phyloP scores from a whole-genome alignment of 371 early-diverging fungal species.

The Saksenaea vasiformis region DNA sequence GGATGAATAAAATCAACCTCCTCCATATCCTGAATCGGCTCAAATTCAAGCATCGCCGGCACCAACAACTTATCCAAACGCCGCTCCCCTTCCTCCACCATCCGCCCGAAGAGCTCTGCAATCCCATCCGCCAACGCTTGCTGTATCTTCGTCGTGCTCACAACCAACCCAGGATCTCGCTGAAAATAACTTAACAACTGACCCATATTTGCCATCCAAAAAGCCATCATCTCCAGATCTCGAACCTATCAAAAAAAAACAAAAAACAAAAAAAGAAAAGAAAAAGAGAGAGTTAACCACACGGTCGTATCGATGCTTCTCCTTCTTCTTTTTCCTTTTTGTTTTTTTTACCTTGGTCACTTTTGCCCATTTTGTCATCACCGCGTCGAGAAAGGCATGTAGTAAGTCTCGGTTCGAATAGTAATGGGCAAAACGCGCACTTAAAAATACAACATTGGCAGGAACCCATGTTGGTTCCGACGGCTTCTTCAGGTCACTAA shows the following conservation, averaged over 20 bases:
- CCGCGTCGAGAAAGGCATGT: slow-evolving; percentile 57
- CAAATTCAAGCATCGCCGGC: slow-evolving; percentile 71
- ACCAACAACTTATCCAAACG: slow-evolving; percentile 64
- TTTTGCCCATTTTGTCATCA: slow-evolving; percentile 53
- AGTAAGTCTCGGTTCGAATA: slow-evolving; percentile 68
- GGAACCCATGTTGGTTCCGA: slow-evolving; percentile 63
- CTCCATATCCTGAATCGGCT: slow-evolving; percentile 65
- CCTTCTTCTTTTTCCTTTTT: neutral
- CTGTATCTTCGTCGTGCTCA: slow-evolving; percentile 62
- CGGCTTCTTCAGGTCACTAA: slow-evolving; percentile 55
- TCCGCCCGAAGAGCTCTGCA: slow-evolving; percentile 63
- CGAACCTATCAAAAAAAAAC: neutral
- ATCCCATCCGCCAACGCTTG: slow-evolving; percentile 66
- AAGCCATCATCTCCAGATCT: slow-evolving; percentile 48
- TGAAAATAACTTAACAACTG: slow-evolving; percentile 78
- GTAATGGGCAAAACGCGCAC: slow-evolving; percentile 87
- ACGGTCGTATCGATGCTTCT: too few relatives aligned
- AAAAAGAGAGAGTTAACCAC: too few relatives aligned
- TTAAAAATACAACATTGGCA: slow-evolving; percentile 83
- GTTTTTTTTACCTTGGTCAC: slow-evolving; percentile 49
- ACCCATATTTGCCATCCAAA: slow-evolving; percentile 82
- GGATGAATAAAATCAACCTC: slow-evolving; percentile 61
- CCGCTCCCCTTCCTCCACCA: slow-evolving; percentile 59
- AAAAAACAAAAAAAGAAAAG: too few relatives aligned
- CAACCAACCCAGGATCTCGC: slow-evolving; percentile 72